Conservation (phyloP, 2,329 filamentous ascomycete genomes). For the Alternaria ethzedia region DNA sequence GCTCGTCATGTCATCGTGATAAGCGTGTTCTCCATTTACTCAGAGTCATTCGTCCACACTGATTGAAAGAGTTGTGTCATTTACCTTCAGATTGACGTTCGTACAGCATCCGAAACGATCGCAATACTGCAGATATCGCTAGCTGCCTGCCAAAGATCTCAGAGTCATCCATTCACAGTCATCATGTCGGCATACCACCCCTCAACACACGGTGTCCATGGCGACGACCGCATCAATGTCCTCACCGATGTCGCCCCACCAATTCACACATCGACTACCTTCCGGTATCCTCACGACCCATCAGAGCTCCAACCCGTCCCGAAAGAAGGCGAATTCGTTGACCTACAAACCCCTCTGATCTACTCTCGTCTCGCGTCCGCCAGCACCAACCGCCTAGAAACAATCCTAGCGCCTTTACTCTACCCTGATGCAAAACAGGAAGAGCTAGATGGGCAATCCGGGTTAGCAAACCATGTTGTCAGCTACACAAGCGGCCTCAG, state of each 20-base stretch:
- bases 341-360: constrained; percentile 53
- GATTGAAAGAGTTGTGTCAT: background rate
- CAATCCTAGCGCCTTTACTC: constrained; percentile 76
- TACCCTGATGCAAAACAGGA: constrained; percentile 53
- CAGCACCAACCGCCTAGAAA: constrained; percentile 84
- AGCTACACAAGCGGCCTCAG: constrained; percentile 86
- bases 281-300: constrained; percentile 78
- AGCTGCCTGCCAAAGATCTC: background rate
- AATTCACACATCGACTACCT: constrained; percentile 90
- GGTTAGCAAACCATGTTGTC: constrained; percentile 60
- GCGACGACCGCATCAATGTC: constrained; percentile 76
- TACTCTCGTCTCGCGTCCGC: constrained; percentile 83
- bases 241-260: constrained; percentile 84
- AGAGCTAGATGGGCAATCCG: constrained; percentile 15
- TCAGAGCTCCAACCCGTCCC: constrained; percentile 63
- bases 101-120: background rate
- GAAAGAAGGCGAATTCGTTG: constrained; percentile 51
- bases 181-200: constrained; percentile 51
- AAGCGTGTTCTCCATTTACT: background rate
- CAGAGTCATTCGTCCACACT: background rate
- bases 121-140: background rate
- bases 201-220: constrained; percentile 78
- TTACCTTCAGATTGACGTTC: background rate
- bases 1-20: background rate
- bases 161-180: background rate